Conservation (phyloP, 2,329 filamentous ascomycete species). For the Didymella keratinophila region DNA sequence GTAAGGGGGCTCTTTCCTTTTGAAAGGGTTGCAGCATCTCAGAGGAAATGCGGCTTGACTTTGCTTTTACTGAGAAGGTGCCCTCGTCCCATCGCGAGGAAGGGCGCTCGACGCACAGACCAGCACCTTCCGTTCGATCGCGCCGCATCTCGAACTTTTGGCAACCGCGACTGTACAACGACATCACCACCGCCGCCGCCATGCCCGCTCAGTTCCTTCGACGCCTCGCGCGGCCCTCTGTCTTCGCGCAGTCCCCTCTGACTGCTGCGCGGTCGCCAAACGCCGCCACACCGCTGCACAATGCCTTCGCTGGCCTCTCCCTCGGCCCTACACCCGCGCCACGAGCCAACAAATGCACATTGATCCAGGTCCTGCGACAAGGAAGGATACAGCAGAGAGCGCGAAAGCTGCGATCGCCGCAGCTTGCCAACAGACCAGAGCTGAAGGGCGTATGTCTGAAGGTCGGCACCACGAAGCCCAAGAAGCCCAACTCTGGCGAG, state of each 20-base stretch:
- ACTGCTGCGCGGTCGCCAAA: slow-evolving; percentile 33
- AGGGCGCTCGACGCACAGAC: slow-evolving; percentile 17
- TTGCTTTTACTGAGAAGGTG: too few relatives aligned
- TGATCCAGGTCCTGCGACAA: slow-evolving; percentile 66
- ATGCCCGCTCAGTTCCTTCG: slow-evolving; percentile 54
- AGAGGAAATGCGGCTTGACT: too few relatives aligned
- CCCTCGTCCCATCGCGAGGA: too few relatives aligned
- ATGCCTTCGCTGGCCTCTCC: slow-evolving; percentile 30
- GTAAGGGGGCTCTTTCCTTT: too few relatives aligned
- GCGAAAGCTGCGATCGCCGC: slow-evolving; percentile 87
- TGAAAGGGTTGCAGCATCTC: too few relatives aligned
- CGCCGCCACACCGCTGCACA: slow-evolving; percentile 29
- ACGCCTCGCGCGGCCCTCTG: slow-evolving; percentile 49
- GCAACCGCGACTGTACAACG: slow-evolving; percentile 12
- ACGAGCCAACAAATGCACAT: slow-evolving; percentile 53
- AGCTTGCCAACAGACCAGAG: slow-evolving; percentile 76
- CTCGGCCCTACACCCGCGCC: slow-evolving; percentile 52
- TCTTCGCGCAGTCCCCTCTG: slow-evolving; percentile 29
- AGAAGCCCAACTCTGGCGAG: slow-evolving; percentile 99
- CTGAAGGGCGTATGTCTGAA: slow-evolving; percentile 97
- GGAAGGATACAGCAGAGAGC: slow-evolving; percentile 81
- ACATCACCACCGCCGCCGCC: slow-evolving; percentile 24
- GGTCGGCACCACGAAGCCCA: slow-evolving; percentile 91
- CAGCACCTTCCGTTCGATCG: slow-evolving; percentile 3
- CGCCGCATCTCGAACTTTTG: slow-evolving; percentile 28